Evolutionary conservation across 2,329 filamentous ascomycete genomes (phyloP), one percentile per base, ranked within the genome.

Genomic region (Nemania diffusa): DNA sequence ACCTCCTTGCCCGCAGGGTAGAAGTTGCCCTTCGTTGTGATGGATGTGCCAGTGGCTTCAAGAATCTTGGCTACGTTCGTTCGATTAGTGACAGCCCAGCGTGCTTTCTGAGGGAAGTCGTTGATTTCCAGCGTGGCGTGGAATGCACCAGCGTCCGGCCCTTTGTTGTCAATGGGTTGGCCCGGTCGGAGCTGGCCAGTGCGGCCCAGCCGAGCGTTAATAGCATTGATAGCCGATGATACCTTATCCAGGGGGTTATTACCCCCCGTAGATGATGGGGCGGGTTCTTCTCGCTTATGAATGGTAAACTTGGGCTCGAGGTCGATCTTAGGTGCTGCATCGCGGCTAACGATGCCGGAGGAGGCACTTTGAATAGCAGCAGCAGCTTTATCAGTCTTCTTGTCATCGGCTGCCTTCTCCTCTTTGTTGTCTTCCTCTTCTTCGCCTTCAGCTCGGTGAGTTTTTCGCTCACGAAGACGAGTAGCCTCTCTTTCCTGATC

Each of bases 61-160:
- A 99, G 86, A 73, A 99, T 97, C 85, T 98, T 99, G 73, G 95
- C 94, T 64, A 99, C 96, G 76, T 99, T 99, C 40, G 96, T 98
- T 71, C 96, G 90, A 79, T 99, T 99, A 44, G 96, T 99, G 82
- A 99, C 96, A 11, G 94, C 95, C 96, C 96, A 99, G 74, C 96
- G 89, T 71, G 96, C 96, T 84, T 97, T 98, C 79, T 99, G 96
- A 37, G 96, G 96, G 81, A 98, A 98, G 81, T 99, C 96, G 80
- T 99, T 99, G 87, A 99, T 99, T 80, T 98, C 96, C 69, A 99
- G 85, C 3, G 95, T 98, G 17, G 96, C 94, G 79, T 99, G 96
- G 86, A 94, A 99, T 0, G 94, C 94, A 58, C 96, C 96, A 2
- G 96, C 96, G 79, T 99, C 96, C 0, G 96, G 96, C 0, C 96